Evolutionary conservation across 179 eudicot genomes (phyloP), one percentile per base, ranked within the genome.

Genomic region (Heliamphora pulchella): DNA sequence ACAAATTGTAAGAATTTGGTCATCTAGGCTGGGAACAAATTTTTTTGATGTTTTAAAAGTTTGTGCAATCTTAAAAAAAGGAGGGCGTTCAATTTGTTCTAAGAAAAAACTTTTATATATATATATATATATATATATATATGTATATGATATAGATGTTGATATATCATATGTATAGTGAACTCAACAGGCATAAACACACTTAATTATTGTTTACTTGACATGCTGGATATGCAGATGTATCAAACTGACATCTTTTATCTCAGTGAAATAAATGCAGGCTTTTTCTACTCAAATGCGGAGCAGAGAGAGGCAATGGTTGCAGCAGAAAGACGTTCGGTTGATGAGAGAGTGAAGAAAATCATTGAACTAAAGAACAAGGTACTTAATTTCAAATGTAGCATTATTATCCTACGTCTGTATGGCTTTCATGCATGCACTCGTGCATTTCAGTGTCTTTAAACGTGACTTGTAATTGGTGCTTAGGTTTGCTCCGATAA

Each of bases 221-320:
- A 51, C 67, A 57, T 68, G 53, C 77, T 81, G 59, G 63, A 74
- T 53, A 31, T 67, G 73, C 17, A 22, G 4, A 43, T 4, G 41
- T 77, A 44, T 43, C 15, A 48, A 54, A 77, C 81, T 87, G 81
- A 84, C 18, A 20, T 50, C 63, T 22, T 72, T 59, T 71, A 63
- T 18, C 9, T 74, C 94, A 95, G 98, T 91, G 98, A 95, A 87
- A 81, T 95, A 87, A 95, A 95, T 92, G 97, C 98, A 84, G 98
- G 98, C n/a, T 95, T 93, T 82, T 95, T 93, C 87, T 95, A 95
- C 90, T 93, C 98, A 62, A 95, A 80, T 81, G 98, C 98, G 4
- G 96, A 92, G 73, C 98, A 95, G 86, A 95, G 98, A 83, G 98
- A 95, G 85, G 93, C 93, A 76, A 95, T 95, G 98, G 96, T 95